These are phyloP conservation scores for Podaxis pistillaris DNA, from an alignment of 768 basidiomycete species.

Conservation along the genomic window DNA sequence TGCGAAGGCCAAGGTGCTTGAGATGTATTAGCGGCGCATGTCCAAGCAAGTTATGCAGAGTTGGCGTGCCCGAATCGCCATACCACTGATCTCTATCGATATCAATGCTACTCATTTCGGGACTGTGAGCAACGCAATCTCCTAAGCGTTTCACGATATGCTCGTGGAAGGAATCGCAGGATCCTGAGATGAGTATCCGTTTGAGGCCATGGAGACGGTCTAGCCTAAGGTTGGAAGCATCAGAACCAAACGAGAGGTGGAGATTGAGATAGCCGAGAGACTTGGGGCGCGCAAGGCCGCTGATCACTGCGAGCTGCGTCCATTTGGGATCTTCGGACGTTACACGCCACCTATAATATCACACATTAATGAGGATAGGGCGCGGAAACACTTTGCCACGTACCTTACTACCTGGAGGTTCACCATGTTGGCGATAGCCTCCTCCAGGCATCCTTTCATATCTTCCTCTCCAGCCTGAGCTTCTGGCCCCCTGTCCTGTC, in stretches of 20 bases:
- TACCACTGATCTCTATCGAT: not conserved
- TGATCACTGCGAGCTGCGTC: constrained; percentile 3
- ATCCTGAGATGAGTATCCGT: constrained; percentile 7
- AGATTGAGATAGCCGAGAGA: constrained; percentile 5
- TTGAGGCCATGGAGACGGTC: constrained; percentile 5
- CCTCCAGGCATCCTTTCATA: constrained; percentile 1
- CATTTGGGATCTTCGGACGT: constrained; percentile 1
- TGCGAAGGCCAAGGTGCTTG: constrained; percentile 7
- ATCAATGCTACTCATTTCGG: constrained; percentile 11
- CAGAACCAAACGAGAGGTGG: constrained; percentile 6
- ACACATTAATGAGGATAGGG: constrained; percentile 1
- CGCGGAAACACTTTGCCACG: not conserved
- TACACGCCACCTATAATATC: not conserved
- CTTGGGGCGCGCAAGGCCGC: not conserved
- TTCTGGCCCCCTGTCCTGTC: not conserved
- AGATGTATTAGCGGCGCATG: constrained; percentile 3
- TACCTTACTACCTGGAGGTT: constrained; percentile 6
- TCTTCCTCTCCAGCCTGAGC: not conserved
- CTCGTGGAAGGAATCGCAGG: not conserved
- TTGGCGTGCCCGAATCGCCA: not conserved
- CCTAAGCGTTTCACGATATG: constrained; percentile 9
- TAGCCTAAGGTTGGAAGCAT: constrained; percentile 4
- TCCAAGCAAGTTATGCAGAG: not conserved
- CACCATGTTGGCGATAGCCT: constrained; percentile 8
- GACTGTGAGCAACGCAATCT: constrained; percentile 6